Base-by-base conservation (phyloP, 257 asterid species). In the Lantana camara region DNA sequence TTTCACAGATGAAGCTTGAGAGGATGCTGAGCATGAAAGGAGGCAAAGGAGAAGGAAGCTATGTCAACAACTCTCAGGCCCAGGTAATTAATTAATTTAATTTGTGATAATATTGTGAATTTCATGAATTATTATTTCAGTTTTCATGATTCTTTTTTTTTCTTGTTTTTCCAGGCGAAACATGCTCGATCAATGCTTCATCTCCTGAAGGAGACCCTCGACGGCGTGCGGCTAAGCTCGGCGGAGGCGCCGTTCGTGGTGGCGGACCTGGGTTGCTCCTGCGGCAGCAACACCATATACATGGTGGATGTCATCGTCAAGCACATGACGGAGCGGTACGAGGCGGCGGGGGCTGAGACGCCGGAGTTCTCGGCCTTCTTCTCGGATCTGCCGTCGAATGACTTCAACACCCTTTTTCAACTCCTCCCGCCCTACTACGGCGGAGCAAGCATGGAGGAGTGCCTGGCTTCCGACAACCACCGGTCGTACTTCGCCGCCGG, bases 401-500 rank as follows among this genome's bases (percentile, higher is more conserved):
- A 92, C 73, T 92, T 89, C 80, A 92, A 92, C 79, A 81, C 89
- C 4, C 88, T 92, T 50, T 92, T 92, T 35, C 97, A 92, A 70
- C 85, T 89, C 48, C 90, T 92, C 59, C 95, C 98, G 0, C 96
- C 95, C 12, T 75, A 79, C 12, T 74, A 78, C 57, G 88, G 88
- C 21, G 90, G 89, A 0, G 77, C 60, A 11, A 89, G 85, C 80
- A 84, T 92, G 98, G 98, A 92, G 77, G 95, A 89, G 50, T 86
- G 98, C 73, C 71, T 89, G 0, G 95, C 96, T 19, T 80, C 96
- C 59, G 80, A 83, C 79, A 58, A 53, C 70, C 93, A 76, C 66
- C 91, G 98, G 24, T 79, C 93, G 0, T 92, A 92, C 74, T 92
- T 92, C 22, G 98, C 88, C 16, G 96, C 97, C 59, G 99, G 96